Conservation (phyloP, 176 grass and related monocot species). For the Avena atlantica region DNA sequence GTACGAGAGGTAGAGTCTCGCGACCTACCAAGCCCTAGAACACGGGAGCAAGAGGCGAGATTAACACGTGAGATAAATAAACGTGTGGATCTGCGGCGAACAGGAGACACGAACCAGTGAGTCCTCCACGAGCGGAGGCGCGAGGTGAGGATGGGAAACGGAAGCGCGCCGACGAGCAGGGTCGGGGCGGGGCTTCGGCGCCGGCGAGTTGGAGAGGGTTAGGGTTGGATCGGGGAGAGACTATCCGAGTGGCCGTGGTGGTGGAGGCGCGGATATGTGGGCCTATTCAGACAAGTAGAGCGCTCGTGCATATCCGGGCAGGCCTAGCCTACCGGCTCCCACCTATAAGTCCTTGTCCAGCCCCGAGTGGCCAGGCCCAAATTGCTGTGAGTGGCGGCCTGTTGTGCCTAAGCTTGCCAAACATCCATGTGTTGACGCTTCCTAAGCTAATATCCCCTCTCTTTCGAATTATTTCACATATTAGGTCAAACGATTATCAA, state of each 20-base stretch:
- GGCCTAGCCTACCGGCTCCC: background rate
- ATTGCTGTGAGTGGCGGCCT: background rate
- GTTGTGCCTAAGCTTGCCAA: background rate
- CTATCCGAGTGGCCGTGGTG: background rate
- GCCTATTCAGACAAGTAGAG: constrained; percentile 9
- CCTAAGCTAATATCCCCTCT: no score
- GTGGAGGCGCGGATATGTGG: background rate
- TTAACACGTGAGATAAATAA: background rate
- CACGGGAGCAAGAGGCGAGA: background rate
- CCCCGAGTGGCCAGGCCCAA: background rate
- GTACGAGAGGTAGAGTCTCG: background rate
- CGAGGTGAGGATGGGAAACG: background rate
- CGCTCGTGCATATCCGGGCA: background rate
- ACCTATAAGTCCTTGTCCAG: background rate
- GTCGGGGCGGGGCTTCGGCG: background rate
- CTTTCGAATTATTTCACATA: no score
- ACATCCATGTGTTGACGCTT: no score
- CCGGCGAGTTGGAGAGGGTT: constrained; percentile 39
- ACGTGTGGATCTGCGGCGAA: background rate
- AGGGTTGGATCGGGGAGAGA: constrained; percentile 54
- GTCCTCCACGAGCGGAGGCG: background rate
- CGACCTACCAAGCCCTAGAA: constrained; percentile 18
- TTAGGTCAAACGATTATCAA: no score
- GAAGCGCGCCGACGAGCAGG: background rate
- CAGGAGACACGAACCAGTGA: background rate